Base-by-base conservation (phyloP, 2,329 filamentous ascomycete species). In the Fragosphaeria purpurea region DNA sequence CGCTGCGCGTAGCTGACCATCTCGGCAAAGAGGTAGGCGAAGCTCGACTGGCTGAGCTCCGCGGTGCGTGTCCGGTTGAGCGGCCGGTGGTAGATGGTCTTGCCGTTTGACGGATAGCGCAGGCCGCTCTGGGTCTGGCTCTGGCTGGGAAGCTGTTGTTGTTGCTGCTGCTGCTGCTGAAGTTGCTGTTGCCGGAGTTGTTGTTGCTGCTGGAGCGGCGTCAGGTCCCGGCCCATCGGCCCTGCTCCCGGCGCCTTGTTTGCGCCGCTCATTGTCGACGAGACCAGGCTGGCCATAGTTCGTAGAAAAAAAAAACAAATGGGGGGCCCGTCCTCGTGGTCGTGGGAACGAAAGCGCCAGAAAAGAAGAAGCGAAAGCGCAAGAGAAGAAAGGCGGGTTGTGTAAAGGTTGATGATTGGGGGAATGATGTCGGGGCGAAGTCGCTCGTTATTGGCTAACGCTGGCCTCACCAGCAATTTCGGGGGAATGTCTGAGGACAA, bases 41-140 rank as follows among this genome's bases (percentile, higher is more conserved):
- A 97, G 69, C 88, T 89, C 9, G 93, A 82, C 64, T 94, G 86
- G 67, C 89, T 95, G 58, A 94, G 80, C 73, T 97, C 91, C 52
- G 86, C 80, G 60, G 86, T 88, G 66, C 88, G 87, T 60, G 83
- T 85, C 57, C 93, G 86, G 70, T 96, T 96, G 55, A 97, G 75
- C 55, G 95, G 89, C 50, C 93, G 81, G 74, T 96, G 89, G 74
- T 97, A 98, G 72, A 98, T 97, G 57, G 89, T 95, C 73, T 97
- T 97, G 72, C 89, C 88, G 67, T 83, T 95, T 51, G 87, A 87
- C 45, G 93, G 91, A 62, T 94, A 88, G 59, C 89, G 86, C 55
- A 98, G 82, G 32, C 86, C 83, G 37, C 75, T 65, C 57, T 75
- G 67, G 48, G 70, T 74, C 63, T 38, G 75, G n/a, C 30, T 73